A percentile compares a stretch with the other conserved stretches of the same genome.
phyloP scores from a whole-genome alignment of 345 rosid genomes.

The Populus davidiana region DNA sequence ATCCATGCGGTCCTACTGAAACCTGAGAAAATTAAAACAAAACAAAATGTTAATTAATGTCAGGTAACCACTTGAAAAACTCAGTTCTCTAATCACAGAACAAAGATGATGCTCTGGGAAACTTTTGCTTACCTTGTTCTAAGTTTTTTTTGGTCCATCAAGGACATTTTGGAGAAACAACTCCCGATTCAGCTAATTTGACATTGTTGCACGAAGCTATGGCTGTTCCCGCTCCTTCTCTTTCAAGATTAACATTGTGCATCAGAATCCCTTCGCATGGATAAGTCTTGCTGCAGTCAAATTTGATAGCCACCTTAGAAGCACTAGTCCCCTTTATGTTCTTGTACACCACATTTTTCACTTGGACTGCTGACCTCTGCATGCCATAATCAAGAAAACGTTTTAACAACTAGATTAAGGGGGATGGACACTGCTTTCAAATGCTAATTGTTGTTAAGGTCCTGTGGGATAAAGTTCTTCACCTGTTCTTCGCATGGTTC shows the following conservation, averaged over 20 bases:
- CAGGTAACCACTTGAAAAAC: neutral
- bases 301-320: constrained; percentile 57
- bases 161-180: constrained; percentile 55
- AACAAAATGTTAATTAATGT: neutral
- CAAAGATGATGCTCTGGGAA: neutral
- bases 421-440: neutral
- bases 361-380: constrained; percentile 69
- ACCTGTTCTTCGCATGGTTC: constrained; percentile 68
- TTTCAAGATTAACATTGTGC: constrained; percentile 41
- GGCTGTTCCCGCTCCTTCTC: constrained; percentile 20
- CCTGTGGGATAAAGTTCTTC: neutral
- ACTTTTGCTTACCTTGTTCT: neutral
- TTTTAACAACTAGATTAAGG: neutral
- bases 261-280: constrained; percentile 66
- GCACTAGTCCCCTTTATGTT: constrained; percentile 76
- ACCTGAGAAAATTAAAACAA: neutral
- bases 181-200: constrained; percentile 32
- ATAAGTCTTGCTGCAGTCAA: constrained; percentile 57
- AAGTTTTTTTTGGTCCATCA: neutral
- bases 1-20: neutral
- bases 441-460: neutral
- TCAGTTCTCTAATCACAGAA: neutral
- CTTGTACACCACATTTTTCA: constrained; percentile 60
- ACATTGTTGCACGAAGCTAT: constrained; percentile 58
- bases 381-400: neutral